Base-by-base conservation (phyloP, 2,329 filamentous ascomycete species). In the Monilinia polystroma region DNA sequence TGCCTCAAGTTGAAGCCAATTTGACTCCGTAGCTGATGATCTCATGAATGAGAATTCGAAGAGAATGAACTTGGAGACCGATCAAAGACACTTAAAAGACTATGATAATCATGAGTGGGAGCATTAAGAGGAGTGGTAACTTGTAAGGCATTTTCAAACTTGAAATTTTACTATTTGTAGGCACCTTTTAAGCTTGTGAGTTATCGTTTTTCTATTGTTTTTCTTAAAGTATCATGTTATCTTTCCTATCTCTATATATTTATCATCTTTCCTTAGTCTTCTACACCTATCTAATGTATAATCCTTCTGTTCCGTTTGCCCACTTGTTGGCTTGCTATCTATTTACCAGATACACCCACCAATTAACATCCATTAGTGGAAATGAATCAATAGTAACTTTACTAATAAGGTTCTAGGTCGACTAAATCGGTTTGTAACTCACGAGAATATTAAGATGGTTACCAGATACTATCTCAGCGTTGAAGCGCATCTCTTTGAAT, bases 151-250 rank as follows among this genome's bases (percentile, higher is more conserved):
- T n/a, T 38, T 18, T 3, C 2, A 32, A 3, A 14, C 5, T 18
- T 53, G 10, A 3, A 2, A 53, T 2, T 47, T 47, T 32, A 5
- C 26, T 23, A 3, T 23, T 32, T 4, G 23, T 16, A 10, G 8
- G 11, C 23, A 0, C 4, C 0, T 47, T 32, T 4, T 32, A 20
- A n/a, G 5, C 6, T 6, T 12, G 1, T 4, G 4, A 4, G 5
- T 0, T 3, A 52, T 52, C 6, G 3, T 45, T 58, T 45, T 58
- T 1, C 6, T 8, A 6, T 14, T n/a, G 12, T 4, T 47, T 18
- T n/a, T 45, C 4, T 45, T 32, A 16, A 32, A 29, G 3, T 3
- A 7, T 32, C 11, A 58, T 26, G 18, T 45, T 12, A 20, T 6
- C 1, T 45, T 32, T 32, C 32, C 20, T 29, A 3, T 58, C 4